Evolutionary conservation across 192 early-diverging fungal genomes (phyloP).

Genomic region (Coemansia sp.): DNA sequence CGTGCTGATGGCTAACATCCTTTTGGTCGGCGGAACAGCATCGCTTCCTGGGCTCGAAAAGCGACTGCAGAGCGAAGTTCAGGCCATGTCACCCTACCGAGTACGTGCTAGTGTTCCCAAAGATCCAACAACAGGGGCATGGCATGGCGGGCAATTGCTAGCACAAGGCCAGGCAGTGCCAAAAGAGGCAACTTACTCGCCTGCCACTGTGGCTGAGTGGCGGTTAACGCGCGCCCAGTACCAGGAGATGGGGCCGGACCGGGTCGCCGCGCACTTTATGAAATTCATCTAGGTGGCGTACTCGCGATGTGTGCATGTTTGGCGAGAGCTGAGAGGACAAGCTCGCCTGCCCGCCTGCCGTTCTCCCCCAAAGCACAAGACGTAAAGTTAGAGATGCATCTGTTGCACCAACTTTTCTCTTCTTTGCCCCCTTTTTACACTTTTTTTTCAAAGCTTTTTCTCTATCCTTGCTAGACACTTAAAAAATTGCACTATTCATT

Average conservation of each 20-base stretch:
- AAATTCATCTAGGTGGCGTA: conserved; percentile 7
- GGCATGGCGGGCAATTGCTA: conserved; percentile 17
- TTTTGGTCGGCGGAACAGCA: conserved; percentile 89
- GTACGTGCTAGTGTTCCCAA: conserved; percentile 1
- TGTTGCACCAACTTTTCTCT: conserved; percentile 3
- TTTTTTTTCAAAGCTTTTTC: neutral
- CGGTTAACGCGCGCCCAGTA: conserved; percentile 23
- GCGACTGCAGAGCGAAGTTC: conserved; percentile 93
- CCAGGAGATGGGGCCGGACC: conserved; percentile 33
- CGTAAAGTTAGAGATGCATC: neutral
- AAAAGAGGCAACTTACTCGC: neutral
- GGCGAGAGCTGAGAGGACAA: neutral
- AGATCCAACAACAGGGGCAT: conserved; percentile 20
- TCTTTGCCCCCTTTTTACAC: conserved; percentile 4
- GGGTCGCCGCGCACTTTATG: conserved; percentile 23
- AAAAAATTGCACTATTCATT: neutral
- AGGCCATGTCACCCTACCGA: conserved; percentile 71
- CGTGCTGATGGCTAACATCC: conserved; percentile 90
- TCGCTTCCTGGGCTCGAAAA: conserved; percentile 89
- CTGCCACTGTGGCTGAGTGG: conserved; percentile 10
- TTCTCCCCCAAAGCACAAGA: neutral
- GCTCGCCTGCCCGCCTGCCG: neutral
- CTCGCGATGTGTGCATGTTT: neutral
- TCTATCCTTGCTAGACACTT: neutral
- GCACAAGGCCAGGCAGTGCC: neutral